These are phyloP conservation scores for Naematelia aurantialba DNA, from an alignment of 768 basidiomycete genomes.

Conservation along the genomic window DNA sequence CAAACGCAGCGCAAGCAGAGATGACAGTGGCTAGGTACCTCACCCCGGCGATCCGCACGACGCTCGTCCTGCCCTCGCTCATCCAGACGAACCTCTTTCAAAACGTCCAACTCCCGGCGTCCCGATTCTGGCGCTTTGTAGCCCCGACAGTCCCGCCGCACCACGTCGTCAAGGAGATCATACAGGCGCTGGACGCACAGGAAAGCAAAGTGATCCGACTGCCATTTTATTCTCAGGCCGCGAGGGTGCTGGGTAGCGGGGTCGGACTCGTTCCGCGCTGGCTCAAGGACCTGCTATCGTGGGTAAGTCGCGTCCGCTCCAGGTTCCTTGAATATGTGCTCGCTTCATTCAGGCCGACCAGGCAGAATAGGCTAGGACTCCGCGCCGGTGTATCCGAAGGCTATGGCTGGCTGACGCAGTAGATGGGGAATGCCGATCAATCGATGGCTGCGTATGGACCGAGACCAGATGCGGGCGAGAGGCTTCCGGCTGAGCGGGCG, in stretches of 20 bases:
- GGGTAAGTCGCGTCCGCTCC: slow-evolving; percentile 54
- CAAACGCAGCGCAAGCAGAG: neutral
- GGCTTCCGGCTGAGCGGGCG: slow-evolving; percentile 9
- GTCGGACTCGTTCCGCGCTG: slow-evolving; percentile 40
- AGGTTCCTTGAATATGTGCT: neutral
- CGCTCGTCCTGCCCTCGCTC: slow-evolving; percentile 76
- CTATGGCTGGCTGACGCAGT: neutral
- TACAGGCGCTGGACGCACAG: slow-evolving; percentile 73
- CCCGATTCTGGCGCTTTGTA: slow-evolving; percentile 64
- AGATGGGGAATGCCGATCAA: slow-evolving; percentile 69
- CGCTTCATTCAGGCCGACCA: neutral
- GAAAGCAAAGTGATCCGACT: slow-evolving; percentile 67
- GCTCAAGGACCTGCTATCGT: slow-evolving; percentile 63
- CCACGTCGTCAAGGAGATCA: slow-evolving; percentile 72
- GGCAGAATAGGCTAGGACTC: neutral
- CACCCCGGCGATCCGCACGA: slow-evolving; percentile 76
- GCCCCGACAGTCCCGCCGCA: slow-evolving; percentile 71
- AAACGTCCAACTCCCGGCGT: slow-evolving; percentile 54
- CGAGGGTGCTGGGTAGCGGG: slow-evolving; percentile 23
- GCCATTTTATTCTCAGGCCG: slow-evolving; percentile 53
- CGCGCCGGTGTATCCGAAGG: neutral
- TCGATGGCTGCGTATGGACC: slow-evolving; percentile 56
- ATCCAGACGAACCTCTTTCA: slow-evolving; percentile 75
- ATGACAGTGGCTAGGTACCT: slow-evolving; percentile 57
- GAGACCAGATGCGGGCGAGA: slow-evolving; percentile 37